A percentile compares a stretch with the other conserved stretches of the same genome.
These are phyloP conservation scores for Rugonectria rugulosa DNA, from an alignment of 2,329 filamentous ascomycete species.

Conservation along the genomic window DNA sequence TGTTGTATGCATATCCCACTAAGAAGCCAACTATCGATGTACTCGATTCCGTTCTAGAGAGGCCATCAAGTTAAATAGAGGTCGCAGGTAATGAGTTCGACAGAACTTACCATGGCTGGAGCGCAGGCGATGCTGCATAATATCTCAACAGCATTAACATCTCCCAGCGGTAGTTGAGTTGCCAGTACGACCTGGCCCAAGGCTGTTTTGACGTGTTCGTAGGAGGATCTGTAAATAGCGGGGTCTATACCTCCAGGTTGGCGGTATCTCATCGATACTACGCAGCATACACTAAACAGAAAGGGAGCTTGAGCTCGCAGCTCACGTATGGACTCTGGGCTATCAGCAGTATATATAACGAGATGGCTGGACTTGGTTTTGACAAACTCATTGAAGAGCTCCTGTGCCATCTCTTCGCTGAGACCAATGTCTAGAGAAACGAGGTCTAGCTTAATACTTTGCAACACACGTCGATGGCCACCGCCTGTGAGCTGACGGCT, in stretches of 20 bases:
- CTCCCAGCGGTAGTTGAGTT: slow-evolving; percentile 50
- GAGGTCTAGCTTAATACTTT: no score
- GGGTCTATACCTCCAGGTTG: slow-evolving; percentile 22
- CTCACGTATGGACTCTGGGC: no score
- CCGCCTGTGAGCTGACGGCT: no score
- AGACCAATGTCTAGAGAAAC: no score
- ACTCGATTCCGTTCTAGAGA: slow-evolving; percentile 40
- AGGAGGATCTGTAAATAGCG: slow-evolving; percentile 44
- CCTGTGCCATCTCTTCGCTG: no score
- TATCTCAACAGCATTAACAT: slow-evolving; percentile 51
- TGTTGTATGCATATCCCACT: slow-evolving; percentile 52
- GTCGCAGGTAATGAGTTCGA: no score
- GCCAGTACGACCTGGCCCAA: slow-evolving; percentile 49
- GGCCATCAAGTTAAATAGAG: background rate
- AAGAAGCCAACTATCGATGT: slow-evolving; percentile 53
- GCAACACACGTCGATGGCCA: no score
- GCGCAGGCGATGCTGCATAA: slow-evolving; percentile 42
- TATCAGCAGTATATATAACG: no score
- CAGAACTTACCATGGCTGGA: slow-evolving; percentile 27
- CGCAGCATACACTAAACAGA: slow-evolving; percentile 49
- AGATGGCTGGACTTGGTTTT: no score
- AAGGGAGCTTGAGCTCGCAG: slow-evolving; percentile 47
- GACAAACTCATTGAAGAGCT: no score
- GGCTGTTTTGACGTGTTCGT: slow-evolving; percentile 48
- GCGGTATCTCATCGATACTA: slow-evolving; percentile 47